These are phyloP conservation scores for Aspergillus neotritici DNA, from an alignment of 2,329 filamentous ascomycete genomes.

Conservation along the genomic window DNA sequence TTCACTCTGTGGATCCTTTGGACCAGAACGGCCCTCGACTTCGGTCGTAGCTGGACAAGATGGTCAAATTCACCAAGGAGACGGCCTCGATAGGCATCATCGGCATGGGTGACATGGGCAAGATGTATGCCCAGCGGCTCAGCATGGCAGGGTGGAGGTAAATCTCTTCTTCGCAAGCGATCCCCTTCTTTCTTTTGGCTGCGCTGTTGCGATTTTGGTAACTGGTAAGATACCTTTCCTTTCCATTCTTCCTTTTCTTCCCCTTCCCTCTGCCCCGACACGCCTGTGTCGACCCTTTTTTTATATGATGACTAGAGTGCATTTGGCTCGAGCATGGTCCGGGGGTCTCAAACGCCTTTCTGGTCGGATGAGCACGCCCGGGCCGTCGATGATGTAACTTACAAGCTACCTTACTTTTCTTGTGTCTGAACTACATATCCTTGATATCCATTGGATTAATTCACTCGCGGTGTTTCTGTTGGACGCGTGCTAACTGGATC, in stretches of 20 bases:
- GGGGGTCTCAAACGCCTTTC: constrained; percentile 64
- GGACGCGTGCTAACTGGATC: constrained; percentile 20
- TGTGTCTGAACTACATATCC: constrained; percentile 63
- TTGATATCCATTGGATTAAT: neutral
- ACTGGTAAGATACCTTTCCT: constrained; percentile 23
- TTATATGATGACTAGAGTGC: constrained; percentile 99
- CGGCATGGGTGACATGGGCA: constrained; percentile 99
- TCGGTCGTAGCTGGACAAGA: constrained; percentile 9
- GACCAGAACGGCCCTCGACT: too few species aligned
- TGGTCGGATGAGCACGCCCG: constrained; percentile 58
- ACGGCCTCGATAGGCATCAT: constrained; percentile 84
- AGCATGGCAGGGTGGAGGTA: constrained; percentile 90
- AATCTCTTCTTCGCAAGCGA: constrained; percentile 1
- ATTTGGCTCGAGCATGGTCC: constrained; percentile 99
- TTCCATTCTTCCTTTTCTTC: constrained; percentile 6
- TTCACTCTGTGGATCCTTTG: neutral
- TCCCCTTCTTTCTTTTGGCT: constrained; percentile 20
- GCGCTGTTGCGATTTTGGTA: constrained; percentile 23
- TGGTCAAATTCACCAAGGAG: constrained; percentile 47
- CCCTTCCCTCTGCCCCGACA: neutral
- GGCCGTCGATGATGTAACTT: constrained; percentile 95
- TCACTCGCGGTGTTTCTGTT: constrained; percentile 1
- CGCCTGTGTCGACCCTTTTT: neutral
- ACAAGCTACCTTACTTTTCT: constrained; percentile 94
- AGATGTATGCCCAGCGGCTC: constrained; percentile 89